Conservation (phyloP, 495 filamentous ascomycete genomes). For the Halenospora varia region DNA sequence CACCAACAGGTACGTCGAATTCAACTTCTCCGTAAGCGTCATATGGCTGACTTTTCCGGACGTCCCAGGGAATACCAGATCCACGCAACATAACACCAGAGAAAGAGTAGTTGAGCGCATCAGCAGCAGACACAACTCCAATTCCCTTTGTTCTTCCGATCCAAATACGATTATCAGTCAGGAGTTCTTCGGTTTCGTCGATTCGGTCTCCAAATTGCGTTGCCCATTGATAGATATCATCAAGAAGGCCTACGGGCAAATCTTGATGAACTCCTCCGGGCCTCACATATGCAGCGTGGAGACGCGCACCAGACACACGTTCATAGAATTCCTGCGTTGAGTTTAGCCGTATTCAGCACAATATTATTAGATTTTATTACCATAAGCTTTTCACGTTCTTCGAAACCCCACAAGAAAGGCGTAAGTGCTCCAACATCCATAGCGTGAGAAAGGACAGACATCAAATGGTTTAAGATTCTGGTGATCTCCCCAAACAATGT, state of each 20-base stretch:
- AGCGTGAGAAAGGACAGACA: conserved; percentile 95
- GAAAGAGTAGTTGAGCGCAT: conserved; percentile 94
- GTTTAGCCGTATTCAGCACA: conserved; percentile 23
- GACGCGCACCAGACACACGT: conserved; percentile 94
- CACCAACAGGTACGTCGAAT: conserved; percentile 94
- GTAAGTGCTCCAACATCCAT: conserved; percentile 99
- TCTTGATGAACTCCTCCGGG: conserved; percentile 97
- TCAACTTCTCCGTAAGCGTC: conserved; percentile 97
- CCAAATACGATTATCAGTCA: conserved; percentile 99
- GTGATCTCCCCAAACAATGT: conserved; percentile 98
- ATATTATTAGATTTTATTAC: conserved; percentile 41
- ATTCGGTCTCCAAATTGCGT: conserved; percentile 99
- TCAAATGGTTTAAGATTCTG: conserved; percentile 91
- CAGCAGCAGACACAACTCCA: conserved; percentile 85
- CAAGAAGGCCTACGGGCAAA: conserved; percentile 87
- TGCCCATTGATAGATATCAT: conserved; percentile 99
- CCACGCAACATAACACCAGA: conserved; percentile 97
- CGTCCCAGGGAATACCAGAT: conserved; percentile 95
- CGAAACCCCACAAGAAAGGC: conserved; percentile 99
- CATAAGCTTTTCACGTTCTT: conserved; percentile 99
- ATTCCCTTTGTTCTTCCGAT: conserved; percentile 85
- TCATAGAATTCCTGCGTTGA: conserved; percentile 92
- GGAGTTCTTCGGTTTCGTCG: conserved; percentile 97
- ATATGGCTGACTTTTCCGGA: conserved; percentile 93
- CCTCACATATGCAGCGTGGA: conserved; percentile 97